Percentiles rank a stretch among this genome's conserved stretches.
Conservation (phyloP, 2,329 filamentous ascomycete species). For the Rhexocercosporidium sp. region DNA sequence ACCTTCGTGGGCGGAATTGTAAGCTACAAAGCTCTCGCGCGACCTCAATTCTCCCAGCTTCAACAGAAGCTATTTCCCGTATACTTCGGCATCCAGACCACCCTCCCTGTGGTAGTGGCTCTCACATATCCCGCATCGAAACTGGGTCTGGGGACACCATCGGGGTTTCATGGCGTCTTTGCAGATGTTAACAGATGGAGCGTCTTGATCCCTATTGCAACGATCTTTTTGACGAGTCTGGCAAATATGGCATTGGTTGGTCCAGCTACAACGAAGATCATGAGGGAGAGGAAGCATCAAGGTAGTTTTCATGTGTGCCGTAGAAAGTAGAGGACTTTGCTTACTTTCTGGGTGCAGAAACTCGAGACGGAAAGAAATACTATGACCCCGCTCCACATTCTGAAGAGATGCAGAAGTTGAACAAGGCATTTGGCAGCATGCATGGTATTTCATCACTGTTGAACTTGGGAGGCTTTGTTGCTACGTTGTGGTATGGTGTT, state of each 20-base stretch:
- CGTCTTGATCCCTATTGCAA: constrained; percentile 70
- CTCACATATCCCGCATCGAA: constrained; percentile 76
- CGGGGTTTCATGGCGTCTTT: constrained; percentile 60
- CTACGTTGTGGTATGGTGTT: constrained; percentile 78
- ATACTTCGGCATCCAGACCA: constrained; percentile 86
- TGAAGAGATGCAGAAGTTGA: constrained; percentile 80
- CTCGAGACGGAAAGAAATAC: constrained; percentile 86
- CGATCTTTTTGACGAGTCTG: constrained; percentile 73
- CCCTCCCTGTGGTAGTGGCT: constrained; percentile 73
- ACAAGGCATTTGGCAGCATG: constrained; percentile 77
- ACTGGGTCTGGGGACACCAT: constrained; percentile 42
- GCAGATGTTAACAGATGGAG: constrained; percentile 64
- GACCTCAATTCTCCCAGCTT: constrained; percentile 79
- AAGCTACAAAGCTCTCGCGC: constrained; percentile 76
- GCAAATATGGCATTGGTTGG: constrained; percentile 74
- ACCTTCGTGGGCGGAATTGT: constrained; percentile 78
- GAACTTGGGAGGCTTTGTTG: constrained; percentile 74
- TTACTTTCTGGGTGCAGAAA: constrained; percentile 57
- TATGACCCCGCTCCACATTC: constrained; percentile 81
- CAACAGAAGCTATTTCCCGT: constrained; percentile 84
- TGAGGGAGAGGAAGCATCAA: constrained; percentile 78
- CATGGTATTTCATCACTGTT: constrained; percentile 83
- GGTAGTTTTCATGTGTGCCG: constrained; percentile 55
- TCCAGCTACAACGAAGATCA: constrained; percentile 75
- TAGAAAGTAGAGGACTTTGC: neutral